phyloP scores from a whole-genome alignment of 1,139 yeast genomes.

The Pichia sp. region DNA sequence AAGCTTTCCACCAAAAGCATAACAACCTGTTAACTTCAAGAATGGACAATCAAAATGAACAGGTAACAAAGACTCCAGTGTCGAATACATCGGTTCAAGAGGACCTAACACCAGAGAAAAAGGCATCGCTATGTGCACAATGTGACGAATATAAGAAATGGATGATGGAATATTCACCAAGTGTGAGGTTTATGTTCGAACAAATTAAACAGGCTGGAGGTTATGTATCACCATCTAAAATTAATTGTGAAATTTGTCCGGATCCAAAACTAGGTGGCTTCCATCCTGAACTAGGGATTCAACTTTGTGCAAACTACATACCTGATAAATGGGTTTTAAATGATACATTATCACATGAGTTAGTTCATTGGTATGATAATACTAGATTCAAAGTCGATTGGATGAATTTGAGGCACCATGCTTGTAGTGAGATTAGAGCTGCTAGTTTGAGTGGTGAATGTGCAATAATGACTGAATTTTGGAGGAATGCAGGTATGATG shows the following conservation, averaged over 20 bases:
- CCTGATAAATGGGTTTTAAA: slow-evolving; percentile 76
- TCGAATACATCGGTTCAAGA: not conserved
- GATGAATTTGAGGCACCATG: slow-evolving; percentile 81
- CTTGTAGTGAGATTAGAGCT: slow-evolving; percentile 94
- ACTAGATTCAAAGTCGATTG: slow-evolving; percentile 82
- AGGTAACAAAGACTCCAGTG: slow-evolving; percentile 6
- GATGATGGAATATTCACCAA: slow-evolving; percentile 75
- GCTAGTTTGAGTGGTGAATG: slow-evolving; percentile 93
- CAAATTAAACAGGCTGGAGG: slow-evolving; percentile 71
- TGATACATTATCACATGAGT: slow-evolving; percentile 86
- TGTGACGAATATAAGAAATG: slow-evolving; percentile 75
- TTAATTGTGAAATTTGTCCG: slow-evolving; percentile 69
- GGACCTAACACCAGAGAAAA: slow-evolving; percentile 5
- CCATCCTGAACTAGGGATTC: slow-evolving; percentile 80
- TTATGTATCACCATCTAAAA: slow-evolving; percentile 38
- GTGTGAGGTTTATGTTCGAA: slow-evolving; percentile 81
- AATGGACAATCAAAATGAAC: not conserved
- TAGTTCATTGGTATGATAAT: slow-evolving; percentile 90
- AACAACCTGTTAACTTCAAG: not conserved
- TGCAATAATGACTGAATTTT: slow-evolving; percentile 78
- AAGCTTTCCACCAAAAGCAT: not conserved
- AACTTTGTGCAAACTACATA: slow-evolving; percentile 80
- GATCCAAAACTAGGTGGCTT: slow-evolving; percentile 87
- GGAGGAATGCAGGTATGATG: slow-evolving; percentile 47
- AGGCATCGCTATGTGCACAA: slow-evolving; percentile 36